Evolutionary conservation across 163 green algal species (phyloP), one percentile per base, ranked within the genome.

Genomic region (Chloromonas sp.): DNA sequence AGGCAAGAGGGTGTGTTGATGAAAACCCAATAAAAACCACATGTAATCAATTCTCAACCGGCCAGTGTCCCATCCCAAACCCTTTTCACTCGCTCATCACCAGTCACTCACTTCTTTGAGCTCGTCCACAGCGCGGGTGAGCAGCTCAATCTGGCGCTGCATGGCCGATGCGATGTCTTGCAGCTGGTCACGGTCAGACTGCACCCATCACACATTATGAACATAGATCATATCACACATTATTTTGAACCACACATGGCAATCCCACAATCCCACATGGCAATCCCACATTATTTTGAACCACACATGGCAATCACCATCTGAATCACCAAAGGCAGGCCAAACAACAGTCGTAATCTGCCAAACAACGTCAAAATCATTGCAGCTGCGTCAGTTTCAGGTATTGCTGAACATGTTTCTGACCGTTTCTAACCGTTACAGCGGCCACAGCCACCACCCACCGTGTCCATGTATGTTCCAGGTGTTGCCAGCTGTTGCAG

Each of bases 111-210:
- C 89, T 70, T 91, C 84, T 66, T 88, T 88, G 8, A 94, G 89
- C 13, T 91, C 89, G 13, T 87, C 85, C 60, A 94, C 88, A 3
- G 91, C 88, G 8, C 58, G 71, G 1, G 91, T 89, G 57, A 94
- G 85, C 76, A 87, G 74, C 58, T 87, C 81, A 14, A 94, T 83
- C 85, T 94, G 91, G 5, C 83, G 83, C 86, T 91, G 86, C 89
- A 94, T 94, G 14, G 87, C 83, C 0, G 81, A 78, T 0, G 91
- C 86, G 58, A 93, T 79, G 66, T 90, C 84, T 0, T 71, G 85
- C 71, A 87, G 11, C 58, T 77, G 62, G 61, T 84, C 81, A 3
- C 62, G 62, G 66, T 58, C 61, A 11, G 15, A 1, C 81, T 84
- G 81, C 81, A 79, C 3, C 1, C 15, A 81, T 8, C 5, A 11